These are phyloP conservation scores for Pyrus hybrid DNA, from an alignment of 331 rosid species.

Conservation along the genomic window DNA sequence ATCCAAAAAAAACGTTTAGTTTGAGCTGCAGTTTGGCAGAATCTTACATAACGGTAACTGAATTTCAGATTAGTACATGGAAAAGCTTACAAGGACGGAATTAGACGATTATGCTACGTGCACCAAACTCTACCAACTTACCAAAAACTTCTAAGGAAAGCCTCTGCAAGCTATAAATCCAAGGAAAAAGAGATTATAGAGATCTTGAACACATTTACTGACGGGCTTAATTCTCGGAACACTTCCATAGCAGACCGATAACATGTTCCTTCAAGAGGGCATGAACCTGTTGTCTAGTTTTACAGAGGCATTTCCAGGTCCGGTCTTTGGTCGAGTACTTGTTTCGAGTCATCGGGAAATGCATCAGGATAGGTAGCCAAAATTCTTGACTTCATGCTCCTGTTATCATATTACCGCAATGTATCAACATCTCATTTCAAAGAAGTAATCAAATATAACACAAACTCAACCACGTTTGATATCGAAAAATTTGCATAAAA, in stretches of 20 bases:
- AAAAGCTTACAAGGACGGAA: not conserved
- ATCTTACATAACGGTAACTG: too few species aligned
- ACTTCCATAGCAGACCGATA: not conserved
- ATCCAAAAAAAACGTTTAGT: too few species aligned
- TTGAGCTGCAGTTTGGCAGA: too few species aligned
- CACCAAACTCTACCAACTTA: not conserved
- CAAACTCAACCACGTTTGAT: too few species aligned
- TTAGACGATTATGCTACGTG: not conserved
- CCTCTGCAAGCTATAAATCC: not conserved
- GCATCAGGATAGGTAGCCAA: slow-evolving; percentile 72
- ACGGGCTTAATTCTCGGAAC: not conserved
- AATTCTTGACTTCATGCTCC: slow-evolving; percentile 78
- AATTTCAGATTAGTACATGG: not conserved
- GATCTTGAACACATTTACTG: not conserved
- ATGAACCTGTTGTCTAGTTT: not conserved
- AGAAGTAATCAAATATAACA: too few species aligned
- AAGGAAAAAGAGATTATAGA: too few species aligned
- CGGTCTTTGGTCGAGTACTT: slow-evolving; percentile 61
- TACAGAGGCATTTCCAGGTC: slow-evolving; percentile 79
- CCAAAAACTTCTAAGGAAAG: not conserved
- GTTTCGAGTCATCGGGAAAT: slow-evolving; percentile 49
- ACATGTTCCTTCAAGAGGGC: not conserved
- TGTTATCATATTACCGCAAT: slow-evolving; percentile 5
- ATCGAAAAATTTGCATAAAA: too few species aligned
- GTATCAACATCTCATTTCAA: too few species aligned